Evolutionary conservation across 2,329 filamentous ascomycete species (phyloP).

Genomic region (Bipolaris victoriae): DNA sequence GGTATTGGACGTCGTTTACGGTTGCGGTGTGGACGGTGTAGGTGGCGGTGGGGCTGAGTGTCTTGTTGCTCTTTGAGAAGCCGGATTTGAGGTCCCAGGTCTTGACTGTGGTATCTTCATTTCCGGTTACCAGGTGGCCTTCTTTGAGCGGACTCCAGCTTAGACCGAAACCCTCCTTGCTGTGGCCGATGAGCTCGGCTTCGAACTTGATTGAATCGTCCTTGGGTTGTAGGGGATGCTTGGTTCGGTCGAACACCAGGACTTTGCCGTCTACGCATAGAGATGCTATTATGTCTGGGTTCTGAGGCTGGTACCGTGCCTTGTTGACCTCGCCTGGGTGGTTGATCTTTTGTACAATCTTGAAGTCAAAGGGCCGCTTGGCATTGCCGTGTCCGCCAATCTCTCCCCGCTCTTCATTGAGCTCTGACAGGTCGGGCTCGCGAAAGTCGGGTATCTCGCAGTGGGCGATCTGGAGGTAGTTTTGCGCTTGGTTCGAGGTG

Average conservation of each 20-base stretch:
- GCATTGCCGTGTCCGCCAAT: constrained; percentile 88
- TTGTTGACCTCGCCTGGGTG: constrained; percentile 98
- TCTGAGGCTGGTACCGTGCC: constrained; percentile 95
- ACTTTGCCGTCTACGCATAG: constrained; percentile 87
- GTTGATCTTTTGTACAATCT: constrained; percentile 93
- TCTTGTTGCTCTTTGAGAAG: constrained; percentile 71
- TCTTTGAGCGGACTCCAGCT: constrained; percentile 87
- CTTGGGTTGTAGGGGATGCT: constrained; percentile 79
- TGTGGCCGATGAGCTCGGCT: constrained; percentile 84
- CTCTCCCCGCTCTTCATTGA: constrained; percentile 90
- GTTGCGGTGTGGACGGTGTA: constrained; percentile 90
- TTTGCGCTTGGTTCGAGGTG: constrained; percentile 82
- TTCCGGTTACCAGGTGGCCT: constrained; percentile 85
- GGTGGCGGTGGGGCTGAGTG: constrained; percentile 71
- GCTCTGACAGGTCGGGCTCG: constrained; percentile 76
- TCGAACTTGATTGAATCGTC: constrained; percentile 73
- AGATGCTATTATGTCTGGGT: constrained; percentile 94
- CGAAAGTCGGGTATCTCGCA: constrained; percentile 87
- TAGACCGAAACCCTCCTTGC: constrained; percentile 86
- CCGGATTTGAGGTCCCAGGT: constrained; percentile 85
- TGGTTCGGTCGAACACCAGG: constrained; percentile 93
- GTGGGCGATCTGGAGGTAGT: constrained; percentile 94
- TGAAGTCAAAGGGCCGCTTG: constrained; percentile 82
- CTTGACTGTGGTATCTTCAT: constrained; percentile 88
- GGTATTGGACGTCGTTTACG: constrained; percentile 97